Conservation (phyloP, 208 protist species). For the Naegleria lovaniensis region DNA sequence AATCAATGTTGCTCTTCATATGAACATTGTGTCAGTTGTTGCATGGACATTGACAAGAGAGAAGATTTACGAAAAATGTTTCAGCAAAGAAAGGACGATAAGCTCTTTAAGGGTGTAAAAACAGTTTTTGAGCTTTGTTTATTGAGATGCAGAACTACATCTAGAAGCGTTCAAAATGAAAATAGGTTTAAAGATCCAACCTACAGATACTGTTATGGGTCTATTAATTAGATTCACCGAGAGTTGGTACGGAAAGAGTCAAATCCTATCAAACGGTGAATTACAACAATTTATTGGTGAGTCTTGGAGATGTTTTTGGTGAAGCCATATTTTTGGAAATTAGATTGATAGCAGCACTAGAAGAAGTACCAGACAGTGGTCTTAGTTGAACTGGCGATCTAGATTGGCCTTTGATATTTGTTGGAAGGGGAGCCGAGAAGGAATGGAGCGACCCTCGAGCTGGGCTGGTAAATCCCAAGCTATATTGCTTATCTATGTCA, state of each 20-base stretch:
- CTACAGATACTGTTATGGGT: background rate
- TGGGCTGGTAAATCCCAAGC: background rate
- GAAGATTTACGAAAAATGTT: background rate
- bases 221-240: background rate
- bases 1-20: background rate
- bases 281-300: background rate
- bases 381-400: background rate
- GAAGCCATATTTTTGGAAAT: background rate
- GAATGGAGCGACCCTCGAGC: background rate
- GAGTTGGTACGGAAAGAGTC: background rate
- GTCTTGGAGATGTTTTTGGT: background rate
- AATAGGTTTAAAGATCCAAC: background rate
- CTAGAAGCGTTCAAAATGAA: background rate
- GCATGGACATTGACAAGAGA: slow-evolving; percentile 3
- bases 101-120: background rate
- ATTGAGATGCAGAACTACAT: background rate
- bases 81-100: background rate
- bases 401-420: background rate
- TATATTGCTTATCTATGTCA: background rate
- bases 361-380: background rate
- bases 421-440: background rate
- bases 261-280: too few relatives aligned
- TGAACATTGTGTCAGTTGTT: slow-evolving; percentile 2
- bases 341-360: background rate
- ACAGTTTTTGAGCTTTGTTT: slow-evolving; percentile 3